Base-by-base conservation (phyloP, 805 yeast species). In the Vanderwaltozyma yarrowii region DNA sequence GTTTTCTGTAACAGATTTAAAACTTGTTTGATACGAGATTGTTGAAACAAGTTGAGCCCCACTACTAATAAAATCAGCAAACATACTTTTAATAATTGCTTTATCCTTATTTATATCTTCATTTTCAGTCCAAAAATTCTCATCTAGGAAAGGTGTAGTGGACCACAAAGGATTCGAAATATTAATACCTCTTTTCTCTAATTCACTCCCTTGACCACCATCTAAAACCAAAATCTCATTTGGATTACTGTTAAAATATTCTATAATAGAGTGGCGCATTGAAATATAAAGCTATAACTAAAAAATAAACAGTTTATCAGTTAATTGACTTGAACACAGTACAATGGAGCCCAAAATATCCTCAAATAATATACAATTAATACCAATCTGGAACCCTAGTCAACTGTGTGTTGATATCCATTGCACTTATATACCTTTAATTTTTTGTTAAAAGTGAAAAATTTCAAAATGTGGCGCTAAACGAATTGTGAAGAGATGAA, bases 161-260 rank as follows among this genome's bases (percentile, higher is more conserved):
- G 82, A 74, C 87, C 88, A 80, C 9, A 80, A 61, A 9, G 66
- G 65, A 30, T 71, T 67, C 32, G 64, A 64, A 13, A 70, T 67
- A 29, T 58, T 49, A 15, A 69, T 61, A 10, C 74, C 71, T 30
- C 69, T 53, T 31, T 62, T 59, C 49, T 77, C 83, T 11, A 79
- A 58, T 46, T 72, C 76, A 0, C 82, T 76, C 0, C 85, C 86
- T 31, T 76, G 65, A 0, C 78, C 85, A 5, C 87, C 86, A 56
- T 79, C 84, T 12, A 68, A 32, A 2, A 54, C 48, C n/a, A 54
- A 36, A 13, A 51, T 39, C n/a, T 36, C 41, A 18, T 40, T 21
- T n/a, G 50, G 46, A 33, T 46, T 28, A 15, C 43, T 34, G 13
- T 32, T 16, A 5, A 45, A n/a, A 14, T 27, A 40, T 31, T 40